phyloP scores from a whole-genome alignment of 176 grass and related monocot genomes.

The Oryza rufipogon region DNA sequence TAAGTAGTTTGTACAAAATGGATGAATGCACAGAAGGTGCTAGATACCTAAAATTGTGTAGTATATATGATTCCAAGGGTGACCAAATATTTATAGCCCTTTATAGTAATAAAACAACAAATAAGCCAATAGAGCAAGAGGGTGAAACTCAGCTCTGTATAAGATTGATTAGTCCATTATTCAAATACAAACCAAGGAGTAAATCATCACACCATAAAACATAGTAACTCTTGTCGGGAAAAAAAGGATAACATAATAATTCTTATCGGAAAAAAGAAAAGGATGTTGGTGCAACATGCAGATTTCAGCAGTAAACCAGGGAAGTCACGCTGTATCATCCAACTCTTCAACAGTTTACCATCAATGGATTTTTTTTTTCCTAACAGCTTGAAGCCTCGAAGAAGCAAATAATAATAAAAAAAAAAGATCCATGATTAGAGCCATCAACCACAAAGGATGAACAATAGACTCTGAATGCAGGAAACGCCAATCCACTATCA shows the following conservation, averaged over 20 bases:
- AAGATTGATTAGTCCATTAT: neutral
- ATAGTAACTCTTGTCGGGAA: neutral
- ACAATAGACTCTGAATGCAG: slow-evolving; percentile 1
- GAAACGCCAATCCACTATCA: neutral
- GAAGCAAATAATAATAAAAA: neutral
- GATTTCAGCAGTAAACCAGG: neutral
- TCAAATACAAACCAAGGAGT: neutral
- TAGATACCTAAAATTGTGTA: neutral
- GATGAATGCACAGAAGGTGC: neutral
- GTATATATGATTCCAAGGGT: neutral
- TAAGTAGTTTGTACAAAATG: slow-evolving; percentile 30
- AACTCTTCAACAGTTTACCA: neutral
- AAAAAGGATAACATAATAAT: neutral
- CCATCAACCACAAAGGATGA: neutral
- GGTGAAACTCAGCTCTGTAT: too few species aligned
- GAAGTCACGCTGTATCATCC: neutral
- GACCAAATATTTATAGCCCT: neutral
- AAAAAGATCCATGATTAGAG: neutral
- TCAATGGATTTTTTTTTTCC: neutral
- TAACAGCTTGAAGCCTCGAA: neutral
- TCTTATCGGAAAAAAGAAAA: neutral
- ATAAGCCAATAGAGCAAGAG: neutral
- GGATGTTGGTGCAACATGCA: neutral
- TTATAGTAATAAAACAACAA: neutral
- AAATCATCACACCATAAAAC: neutral